Base-by-base conservation (phyloP, 2,329 filamentous ascomycete genomes). In the Xylaria sp. region DNA sequence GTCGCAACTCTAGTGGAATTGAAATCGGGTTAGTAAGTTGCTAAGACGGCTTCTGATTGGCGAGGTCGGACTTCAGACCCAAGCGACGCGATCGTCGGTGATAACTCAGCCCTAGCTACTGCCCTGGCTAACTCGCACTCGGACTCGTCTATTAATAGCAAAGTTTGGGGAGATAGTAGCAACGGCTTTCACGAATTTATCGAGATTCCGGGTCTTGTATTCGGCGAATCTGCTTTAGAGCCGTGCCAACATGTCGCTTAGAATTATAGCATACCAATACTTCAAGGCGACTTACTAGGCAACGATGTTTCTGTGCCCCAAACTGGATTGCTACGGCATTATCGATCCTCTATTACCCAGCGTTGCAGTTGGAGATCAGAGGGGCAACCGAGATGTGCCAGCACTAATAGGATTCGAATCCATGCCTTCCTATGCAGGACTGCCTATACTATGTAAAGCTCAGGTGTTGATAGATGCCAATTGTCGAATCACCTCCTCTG, bases 1-100 rank as follows among this genome's bases (percentile, higher is more conserved):
- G 51, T 18, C 10, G 32, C 7, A 44, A 44, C 13, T 25, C 2
- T 25, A 32, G 20, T n/a, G 6, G 28, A 5, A 7, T 18, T 28
- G 5, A 4, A n/a, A 32, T 25, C 18, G 15, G 15, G 4, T 18
- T 54, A 51, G 51, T 50, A 18, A 58, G 58, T 13, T 25, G 46
- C 44, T 23, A 56, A 59, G 67, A 34, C 20, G 39, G 13, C 46
- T 66, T 34, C 13, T 55, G 37, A 69, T 66, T 69, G 67, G 67
- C 6, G 25, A 9, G 63, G 5, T 66, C 67, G 67, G 67, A 69
- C 55, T 64, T 20, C n/a, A n/a, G 56, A 41, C 37, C 39, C 39
- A 10, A 23, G 20, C 12, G 54, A 57, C 23, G 39, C 20, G 25
- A 44, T 46, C 39, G 23, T 32, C 37, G 18, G 25, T n/a, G 32